Percentiles rank a stretch among this genome's conserved stretches.
Evolutionary conservation across 768 basidiomycete species (phyloP).

Genomic region (Nidula microcarpa): DNA sequence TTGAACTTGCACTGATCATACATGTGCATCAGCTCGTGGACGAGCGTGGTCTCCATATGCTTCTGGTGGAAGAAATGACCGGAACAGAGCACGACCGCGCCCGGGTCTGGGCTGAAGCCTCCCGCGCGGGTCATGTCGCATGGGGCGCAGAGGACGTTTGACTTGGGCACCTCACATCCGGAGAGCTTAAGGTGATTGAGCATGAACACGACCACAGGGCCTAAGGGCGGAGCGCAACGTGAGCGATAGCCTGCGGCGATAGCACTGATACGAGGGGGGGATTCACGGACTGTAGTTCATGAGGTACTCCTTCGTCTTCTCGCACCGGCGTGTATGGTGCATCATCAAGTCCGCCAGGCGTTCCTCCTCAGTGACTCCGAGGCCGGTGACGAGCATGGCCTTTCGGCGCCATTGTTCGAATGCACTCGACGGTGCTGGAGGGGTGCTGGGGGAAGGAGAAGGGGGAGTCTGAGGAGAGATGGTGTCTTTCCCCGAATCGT

Average conservation of each 20-base stretch:
- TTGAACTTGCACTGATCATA: conserved; percentile 96
- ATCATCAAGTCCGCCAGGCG: conserved; percentile 33
- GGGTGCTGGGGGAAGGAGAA: conserved; percentile 12
- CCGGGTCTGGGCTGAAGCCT: conserved; percentile 76
- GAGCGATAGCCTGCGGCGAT: neutral
- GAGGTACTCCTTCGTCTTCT: conserved; percentile 66
- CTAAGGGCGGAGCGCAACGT: conserved; percentile 33
- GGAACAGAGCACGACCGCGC: conserved; percentile 82
- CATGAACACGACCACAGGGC: conserved; percentile 88
- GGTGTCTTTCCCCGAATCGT: conserved; percentile 14
- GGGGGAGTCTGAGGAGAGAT: conserved; percentile 7
- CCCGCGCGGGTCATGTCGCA: conserved; percentile 75
- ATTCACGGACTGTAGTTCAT: conserved; percentile 62
- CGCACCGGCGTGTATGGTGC: conserved; percentile 45
- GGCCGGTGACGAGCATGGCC: conserved; percentile 41
- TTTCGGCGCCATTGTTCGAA: conserved; percentile 50
- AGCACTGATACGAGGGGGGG: neutral
- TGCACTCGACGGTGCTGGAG: conserved; percentile 23
- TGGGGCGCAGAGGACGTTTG: conserved; percentile 80
- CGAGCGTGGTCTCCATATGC: conserved; percentile 91
- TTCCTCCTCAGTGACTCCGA: conserved; percentile 46
- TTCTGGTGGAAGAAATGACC: conserved; percentile 76
- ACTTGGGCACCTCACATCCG: conserved; percentile 65
- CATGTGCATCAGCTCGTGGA: conserved; percentile 93
- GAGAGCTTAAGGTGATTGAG: conserved; percentile 80